Base-by-base conservation (phyloP, 306 rosid species). In the Erythrophleum fordii region DNA sequence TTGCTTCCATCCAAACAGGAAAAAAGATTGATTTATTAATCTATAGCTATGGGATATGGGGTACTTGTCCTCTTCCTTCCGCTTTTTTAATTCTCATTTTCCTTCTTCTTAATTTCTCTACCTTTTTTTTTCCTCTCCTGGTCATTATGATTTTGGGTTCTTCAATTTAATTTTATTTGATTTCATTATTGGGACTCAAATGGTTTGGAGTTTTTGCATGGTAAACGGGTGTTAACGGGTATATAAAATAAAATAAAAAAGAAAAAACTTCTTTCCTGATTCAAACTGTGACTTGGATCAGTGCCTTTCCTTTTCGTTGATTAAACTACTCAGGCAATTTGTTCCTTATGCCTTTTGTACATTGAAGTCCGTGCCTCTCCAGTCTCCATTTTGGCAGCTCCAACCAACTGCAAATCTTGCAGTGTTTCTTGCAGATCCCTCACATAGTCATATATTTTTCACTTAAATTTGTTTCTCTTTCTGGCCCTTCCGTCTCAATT, bases 311-410 rank as follows among this genome's bases (percentile, higher is more conserved):
- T 81, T 86, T 85, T 83, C 48, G 53, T 89, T 92, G 97, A 92
- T 92, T 91, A 93, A 94, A 92, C 98, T 80, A 90, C 83, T 82
- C 98, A 83, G 80, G 80, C 92, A 83, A 88, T n/a, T n/a, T 92
- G 98, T 92, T 94, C 95, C 91, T 94, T 87, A 56, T 92, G 96
- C 85, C 88, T 88, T 90, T 80, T 77, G 76, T 81, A 81, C 95
- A 81, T 90, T 83, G 95, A 87, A 92, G 82, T 92, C 89, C 83
- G 94, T 85, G 95, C 92, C 35, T 58, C 64, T 56, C 31, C 64
- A 56, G 31, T 89, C 66, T 20, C 92, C 61, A 76, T 65, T 76
- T 84, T 82, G 82, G 80, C 88, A 83, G 83, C 58, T 22, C 46
- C 31, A 61, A 61, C 80, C 44, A 87, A 78, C 89, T 76, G 81